A percentile compares a stretch with the other conserved stretches of the same genome.
Evolutionary conservation across 345 rosid genomes (phyloP).

Genomic region (Bruguiera parviflora): DNA sequence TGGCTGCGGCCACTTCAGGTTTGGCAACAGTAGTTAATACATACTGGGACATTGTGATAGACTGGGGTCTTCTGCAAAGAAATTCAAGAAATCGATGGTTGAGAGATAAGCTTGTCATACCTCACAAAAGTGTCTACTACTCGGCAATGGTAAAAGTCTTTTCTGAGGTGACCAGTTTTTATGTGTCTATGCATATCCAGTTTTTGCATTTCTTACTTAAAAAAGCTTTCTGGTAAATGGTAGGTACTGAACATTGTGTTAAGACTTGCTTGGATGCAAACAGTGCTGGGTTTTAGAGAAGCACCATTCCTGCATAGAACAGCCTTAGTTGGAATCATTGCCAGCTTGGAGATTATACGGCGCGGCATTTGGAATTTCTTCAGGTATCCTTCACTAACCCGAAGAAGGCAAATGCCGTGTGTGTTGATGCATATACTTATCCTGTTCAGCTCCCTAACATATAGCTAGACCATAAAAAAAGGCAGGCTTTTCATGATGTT

Average conservation of each 20-base stretch:
- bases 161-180: background rate
- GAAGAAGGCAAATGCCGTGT: no score
- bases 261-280: slow-evolving; percentile 81
- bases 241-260: slow-evolving; percentile 63
- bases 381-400: slow-evolving; percentile 35
- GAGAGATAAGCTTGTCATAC: slow-evolving; percentile 67
- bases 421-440: no score
- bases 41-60: slow-evolving; percentile 70
- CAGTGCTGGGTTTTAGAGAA: slow-evolving; percentile 54
- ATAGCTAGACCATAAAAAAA: no score
- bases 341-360: slow-evolving; percentile 68
- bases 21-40: slow-evolving; percentile 48
- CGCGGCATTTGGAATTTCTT: slow-evolving; percentile 88
- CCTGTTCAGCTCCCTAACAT: no score
- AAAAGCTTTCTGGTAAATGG: background rate
- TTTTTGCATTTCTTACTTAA: background rate
- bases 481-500: no score
- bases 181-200: no score
- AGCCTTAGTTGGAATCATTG: slow-evolving; percentile 54
- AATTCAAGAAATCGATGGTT: slow-evolving; percentile 69
- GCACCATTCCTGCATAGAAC: slow-evolving; percentile 50
- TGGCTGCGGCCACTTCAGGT: slow-evolving; percentile 49
- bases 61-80: slow-evolving; percentile 70
- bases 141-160: slow-evolving; percentile 55
- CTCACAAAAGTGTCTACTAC: slow-evolving; percentile 53